Evolutionary conservation across 495 filamentous ascomycete genomes (phyloP).

Genomic region (Penicillium lividum): DNA sequence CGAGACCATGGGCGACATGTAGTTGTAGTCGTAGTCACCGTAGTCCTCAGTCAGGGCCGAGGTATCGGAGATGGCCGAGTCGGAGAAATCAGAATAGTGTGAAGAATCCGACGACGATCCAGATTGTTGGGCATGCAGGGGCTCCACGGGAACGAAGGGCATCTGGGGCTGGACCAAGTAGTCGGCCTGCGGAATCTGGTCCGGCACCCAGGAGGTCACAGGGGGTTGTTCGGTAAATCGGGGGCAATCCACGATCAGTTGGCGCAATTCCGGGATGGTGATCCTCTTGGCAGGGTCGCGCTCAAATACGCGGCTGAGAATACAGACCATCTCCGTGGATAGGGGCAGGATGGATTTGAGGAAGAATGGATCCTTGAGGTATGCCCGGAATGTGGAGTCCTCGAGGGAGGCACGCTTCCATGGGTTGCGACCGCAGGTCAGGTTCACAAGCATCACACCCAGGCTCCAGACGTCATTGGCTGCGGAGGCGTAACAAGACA

Average conservation of each 20-base stretch:
- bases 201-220: conserved; percentile 33
- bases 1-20: conserved; percentile 40
- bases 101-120: conserved; percentile 43
- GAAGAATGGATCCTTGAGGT: conserved; percentile 81
- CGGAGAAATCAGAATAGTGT: conserved; percentile 43
- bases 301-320: conserved; percentile 88
- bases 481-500: conserved; percentile 82
- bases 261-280: conserved; percentile 76
- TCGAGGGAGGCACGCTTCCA: conserved; percentile 94
- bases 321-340: conserved; percentile 85
- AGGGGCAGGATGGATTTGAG: conserved; percentile 90
- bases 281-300: conserved; percentile 84
- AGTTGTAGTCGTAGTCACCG: conserved; percentile 42
- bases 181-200: conserved; percentile 28
- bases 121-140: conserved; percentile 41
- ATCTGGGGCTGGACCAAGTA: conserved; percentile 34
- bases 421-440: conserved; percentile 96
- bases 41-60: conserved; percentile 48
- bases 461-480: conserved; percentile 98
- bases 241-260: conserved; percentile 73
- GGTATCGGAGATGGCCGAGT: conserved; percentile 44
- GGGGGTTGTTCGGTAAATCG: conserved; percentile 62
- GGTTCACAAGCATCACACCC: conserved; percentile 94
- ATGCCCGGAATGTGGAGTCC: conserved; percentile 95
- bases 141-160: conserved; percentile 34